Conservation (phyloP, 108 stramenopile species). For the Discostella stelligeroides region DNA sequence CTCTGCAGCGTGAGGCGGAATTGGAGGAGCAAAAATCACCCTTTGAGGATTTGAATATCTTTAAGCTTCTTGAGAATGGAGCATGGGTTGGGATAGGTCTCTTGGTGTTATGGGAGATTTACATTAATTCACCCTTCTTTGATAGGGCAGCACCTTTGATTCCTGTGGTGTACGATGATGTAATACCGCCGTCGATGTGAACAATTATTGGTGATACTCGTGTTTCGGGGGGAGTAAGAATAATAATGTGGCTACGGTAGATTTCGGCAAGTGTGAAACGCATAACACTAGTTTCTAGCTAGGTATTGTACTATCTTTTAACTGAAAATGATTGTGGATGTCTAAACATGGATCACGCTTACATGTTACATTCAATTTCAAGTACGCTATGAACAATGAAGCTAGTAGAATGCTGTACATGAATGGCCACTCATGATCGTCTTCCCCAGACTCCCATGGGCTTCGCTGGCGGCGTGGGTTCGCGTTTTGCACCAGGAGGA, state of each 20-base stretch:
- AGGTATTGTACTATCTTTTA: too few species aligned
- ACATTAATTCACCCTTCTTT: constrained; percentile 89
- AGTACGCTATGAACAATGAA: too few species aligned
- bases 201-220: background rate
- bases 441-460: constrained; percentile 45
- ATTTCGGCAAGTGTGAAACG: too few species aligned
- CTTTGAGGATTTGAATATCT: constrained; percentile 42
- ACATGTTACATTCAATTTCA: too few species aligned
- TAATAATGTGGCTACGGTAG: too few species aligned
- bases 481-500: constrained; percentile 25
- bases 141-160: constrained; percentile 81
- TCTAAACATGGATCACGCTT: too few species aligned
- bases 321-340: too few species aligned
- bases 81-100: constrained; percentile 84
- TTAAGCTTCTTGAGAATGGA: constrained; percentile 66
- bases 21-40: constrained; percentile 32
- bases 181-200: background rate
- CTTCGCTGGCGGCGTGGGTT: constrained; percentile 13
- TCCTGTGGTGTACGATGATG: constrained; percentile 65
- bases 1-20: constrained; percentile 43
- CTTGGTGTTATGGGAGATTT: constrained; percentile 85
- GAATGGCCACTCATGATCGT: constrained; percentile 10
- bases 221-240: too few species aligned
- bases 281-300: too few species aligned
- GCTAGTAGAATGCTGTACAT: too few species aligned